A percentile compares a stretch with the other conserved stretches of the same genome.
Evolutionary conservation across 139 green algal genomes (phyloP).

Genomic region (Micromonas pusilla): DNA sequence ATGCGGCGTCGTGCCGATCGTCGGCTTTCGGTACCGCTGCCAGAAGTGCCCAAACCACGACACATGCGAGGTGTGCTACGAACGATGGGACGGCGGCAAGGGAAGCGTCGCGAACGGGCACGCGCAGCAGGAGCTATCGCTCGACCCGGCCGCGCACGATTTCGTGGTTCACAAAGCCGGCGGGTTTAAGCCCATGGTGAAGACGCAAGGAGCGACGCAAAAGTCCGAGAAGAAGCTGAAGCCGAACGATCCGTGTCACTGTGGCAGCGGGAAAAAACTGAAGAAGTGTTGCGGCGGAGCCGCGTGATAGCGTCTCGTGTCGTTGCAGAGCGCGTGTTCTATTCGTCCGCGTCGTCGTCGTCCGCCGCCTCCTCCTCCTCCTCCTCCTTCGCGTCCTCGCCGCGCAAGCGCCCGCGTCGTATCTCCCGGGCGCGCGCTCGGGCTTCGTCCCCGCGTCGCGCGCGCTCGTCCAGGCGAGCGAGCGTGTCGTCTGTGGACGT

Average conservation of each 20-base stretch:
- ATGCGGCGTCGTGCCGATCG: not conserved
- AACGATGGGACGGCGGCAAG: not conserved
- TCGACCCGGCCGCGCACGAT: not conserved
- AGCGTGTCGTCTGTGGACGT: no score
- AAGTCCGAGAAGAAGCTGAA: not conserved
- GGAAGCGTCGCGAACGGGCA: not conserved
- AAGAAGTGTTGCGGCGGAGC: not conserved
- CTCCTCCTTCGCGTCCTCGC: no score
- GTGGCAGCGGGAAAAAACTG: not conserved
- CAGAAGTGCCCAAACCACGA: not conserved
- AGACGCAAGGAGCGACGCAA: not conserved
- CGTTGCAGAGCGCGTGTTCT: no score
- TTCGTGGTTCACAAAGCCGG: not conserved
- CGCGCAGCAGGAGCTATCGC: not conserved
- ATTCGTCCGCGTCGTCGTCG: no score
- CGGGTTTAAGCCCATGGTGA: not conserved
- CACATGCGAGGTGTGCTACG: not conserved
- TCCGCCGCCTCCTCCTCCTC: no score
- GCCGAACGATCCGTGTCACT: not conserved
- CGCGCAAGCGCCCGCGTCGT: no score
- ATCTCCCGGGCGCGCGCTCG: no score
- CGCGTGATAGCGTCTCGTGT: no score
- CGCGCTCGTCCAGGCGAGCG: no score
- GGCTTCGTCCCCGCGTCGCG: no score
- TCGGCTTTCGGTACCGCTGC: not conserved